Percentiles rank a stretch among this genome's conserved stretches.
phyloP scores from a whole-genome alignment of 1,284 basidiomycete species.

The Heterobasidion occidentale region DNA sequence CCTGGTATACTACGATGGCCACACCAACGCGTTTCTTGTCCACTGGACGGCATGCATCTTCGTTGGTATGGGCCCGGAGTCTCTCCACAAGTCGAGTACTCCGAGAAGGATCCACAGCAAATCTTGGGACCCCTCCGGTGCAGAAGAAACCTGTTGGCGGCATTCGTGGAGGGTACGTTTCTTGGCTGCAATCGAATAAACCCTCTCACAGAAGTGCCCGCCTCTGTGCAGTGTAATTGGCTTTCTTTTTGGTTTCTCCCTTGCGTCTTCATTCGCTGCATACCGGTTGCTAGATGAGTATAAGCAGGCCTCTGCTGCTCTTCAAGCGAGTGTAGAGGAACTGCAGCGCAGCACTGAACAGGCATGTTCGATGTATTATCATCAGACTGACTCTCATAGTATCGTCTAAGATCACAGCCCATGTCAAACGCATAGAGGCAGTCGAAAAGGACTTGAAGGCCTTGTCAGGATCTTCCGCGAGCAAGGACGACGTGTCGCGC shows the following conservation, averaged over 20 bases:
- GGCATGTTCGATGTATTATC: slow-evolving; percentile 28
- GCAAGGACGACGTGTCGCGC: slow-evolving; percentile 73
- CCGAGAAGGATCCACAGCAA: slow-evolving; percentile 42
- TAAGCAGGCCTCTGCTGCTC: slow-evolving; percentile 74
- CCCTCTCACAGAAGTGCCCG: not conserved
- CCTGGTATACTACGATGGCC: not conserved
- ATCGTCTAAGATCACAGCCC: slow-evolving; percentile 62
- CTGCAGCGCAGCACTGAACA: slow-evolving; percentile 79
- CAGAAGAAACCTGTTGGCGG: slow-evolving; percentile 79
- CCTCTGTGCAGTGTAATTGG: slow-evolving; percentile 62
- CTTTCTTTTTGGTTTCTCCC: slow-evolving; percentile 84
- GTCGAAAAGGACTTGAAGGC: slow-evolving; percentile 86
- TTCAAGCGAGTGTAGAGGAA: slow-evolving; percentile 84
- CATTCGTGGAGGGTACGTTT: slow-evolving; percentile 72
- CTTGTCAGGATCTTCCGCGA: slow-evolving; percentile 54
- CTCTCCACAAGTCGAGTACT: slow-evolving; percentile 30
- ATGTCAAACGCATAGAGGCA: slow-evolving; percentile 78
- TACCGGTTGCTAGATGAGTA: slow-evolving; percentile 89
- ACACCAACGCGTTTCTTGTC: not conserved
- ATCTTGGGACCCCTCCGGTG: slow-evolving; percentile 46
- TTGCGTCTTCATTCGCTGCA: slow-evolving; percentile 77
- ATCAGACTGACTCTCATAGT: not conserved
- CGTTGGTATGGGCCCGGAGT: slow-evolving; percentile 24
- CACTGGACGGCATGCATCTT: slow-evolving; percentile 2
- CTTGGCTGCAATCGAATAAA: not conserved